Evolutionary conservation across 352 stramenopile species (phyloP).

Genomic region (Globisporangium abappressorium): DNA sequence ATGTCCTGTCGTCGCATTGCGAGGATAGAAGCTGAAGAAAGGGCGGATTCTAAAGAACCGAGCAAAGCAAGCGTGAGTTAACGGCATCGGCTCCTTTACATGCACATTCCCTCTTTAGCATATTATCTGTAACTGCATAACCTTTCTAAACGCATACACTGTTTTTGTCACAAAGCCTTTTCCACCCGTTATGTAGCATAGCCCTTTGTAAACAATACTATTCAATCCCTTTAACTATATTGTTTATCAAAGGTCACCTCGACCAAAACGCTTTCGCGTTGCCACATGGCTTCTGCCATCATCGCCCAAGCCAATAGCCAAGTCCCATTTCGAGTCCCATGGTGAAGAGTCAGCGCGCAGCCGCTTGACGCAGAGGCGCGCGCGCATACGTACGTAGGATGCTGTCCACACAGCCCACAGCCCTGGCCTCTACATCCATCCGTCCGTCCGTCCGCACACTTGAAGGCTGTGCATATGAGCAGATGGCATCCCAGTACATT

Average conservation of each 20-base stretch:
- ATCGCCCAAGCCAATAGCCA: too few species aligned
- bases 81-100: background rate
- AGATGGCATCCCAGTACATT: background rate
- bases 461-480: background rate
- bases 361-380: background rate
- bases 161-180: too few species aligned
- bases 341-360: background rate
- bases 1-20: background rate
- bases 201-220: too few species aligned
- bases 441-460: background rate
- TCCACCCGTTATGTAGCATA: too few species aligned
- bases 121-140: background rate
- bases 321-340: background rate
- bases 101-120: background rate
- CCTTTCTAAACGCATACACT: too few species aligned
- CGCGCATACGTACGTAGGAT: background rate
- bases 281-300: background rate
- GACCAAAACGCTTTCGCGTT: background rate
- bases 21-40: background rate
- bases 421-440: background rate
- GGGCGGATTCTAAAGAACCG: background rate
- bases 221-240: too few species aligned
- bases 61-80: background rate
- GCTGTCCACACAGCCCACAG: background rate
- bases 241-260: background rate